Percentiles rank a stretch among this genome's conserved stretches.
These are phyloP conservation scores for Yamadazyma olivae DNA, from an alignment of 805 yeast genomes.

Conservation along the genomic window DNA sequence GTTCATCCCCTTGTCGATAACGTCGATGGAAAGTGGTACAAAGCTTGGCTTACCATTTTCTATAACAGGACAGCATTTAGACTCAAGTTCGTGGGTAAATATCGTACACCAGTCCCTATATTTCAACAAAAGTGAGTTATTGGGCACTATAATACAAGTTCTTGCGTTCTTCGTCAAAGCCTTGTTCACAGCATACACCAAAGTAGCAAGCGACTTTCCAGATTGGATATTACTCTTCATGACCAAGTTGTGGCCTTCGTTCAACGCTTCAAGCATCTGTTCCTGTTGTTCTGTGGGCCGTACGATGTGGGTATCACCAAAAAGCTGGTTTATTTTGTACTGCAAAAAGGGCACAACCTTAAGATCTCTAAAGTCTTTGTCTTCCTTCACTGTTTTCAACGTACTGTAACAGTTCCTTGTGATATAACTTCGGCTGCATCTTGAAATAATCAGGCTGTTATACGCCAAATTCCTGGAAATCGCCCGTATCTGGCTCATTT, in stretches of 20 bases:
- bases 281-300: conserved; percentile 15
- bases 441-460: no score
- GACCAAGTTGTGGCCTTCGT: conserved; percentile 5
- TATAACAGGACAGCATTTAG: conserved; percentile 19
- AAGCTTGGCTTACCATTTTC: not conserved
- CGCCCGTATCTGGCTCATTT: no score
- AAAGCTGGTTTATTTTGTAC: conserved; percentile 14
- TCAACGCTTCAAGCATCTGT: conserved; percentile 10
- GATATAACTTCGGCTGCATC: no score
- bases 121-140: conserved; percentile 17
- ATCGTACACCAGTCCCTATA: conserved; percentile 11
- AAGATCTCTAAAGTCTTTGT: conserved; percentile 11
- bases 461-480: no score
- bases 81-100: conserved; percentile 17
- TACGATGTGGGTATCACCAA: not conserved
- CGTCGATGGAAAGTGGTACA: not conserved
- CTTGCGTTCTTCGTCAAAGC: conserved; percentile 15
- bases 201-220: conserved; percentile 20
- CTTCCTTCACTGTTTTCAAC: no score
- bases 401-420: no score
- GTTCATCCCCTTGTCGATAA: not conserved
- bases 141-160: conserved; percentile 23
- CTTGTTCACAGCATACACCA: conserved; percentile 17
- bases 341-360: conserved; percentile 22
- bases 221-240: conserved; percentile 13